Base-by-base conservation (phyloP, 1,139 yeast genomes). In the Yamadazyma epiphylla region DNA sequence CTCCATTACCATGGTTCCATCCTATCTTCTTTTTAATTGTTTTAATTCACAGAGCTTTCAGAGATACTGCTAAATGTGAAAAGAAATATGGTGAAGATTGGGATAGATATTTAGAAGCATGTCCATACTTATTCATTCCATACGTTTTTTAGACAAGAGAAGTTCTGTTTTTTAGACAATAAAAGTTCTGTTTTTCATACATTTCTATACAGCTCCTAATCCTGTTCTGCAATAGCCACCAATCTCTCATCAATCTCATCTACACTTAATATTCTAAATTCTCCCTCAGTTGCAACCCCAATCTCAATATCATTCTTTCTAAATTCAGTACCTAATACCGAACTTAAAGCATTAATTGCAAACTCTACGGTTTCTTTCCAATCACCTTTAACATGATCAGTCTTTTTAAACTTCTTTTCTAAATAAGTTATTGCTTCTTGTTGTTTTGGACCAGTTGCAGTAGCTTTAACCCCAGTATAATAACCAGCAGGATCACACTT, bases 401-500 rank as follows among this genome's bases (percentile, higher is more conserved):
- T 75, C 60, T 83, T 84, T 64, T 91, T 91, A 58, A 82, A 83
- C 55, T 84, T 86, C 71, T 94, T 89, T 56, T 94, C 97, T 51
- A 91, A 71, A 46, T 82, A 80, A 27, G 95, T 88, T 41, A 83
- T 80, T 24, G 95, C 88, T 60, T 91, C 98, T 55, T 89, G 96
- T 61, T 88, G 97, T 60, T 91, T 91, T 33, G 96, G 96, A 3
- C 98, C 98, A 2, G 96, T 85, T 14, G 97, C 80, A 17, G 89
- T 84, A 1, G 97, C 98, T 61, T 84, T 84, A 43, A 84, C 86
- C 22, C 95, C 94, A 31, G 87, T 82, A 55, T 71, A 91, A 62
- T 91, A 91, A 4, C 98, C 98, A 8, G 98, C 97, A 16, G 98
- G 98, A 58, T 91, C 98, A 46, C 94, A 82, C 64, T 91, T 91